Base-by-base conservation (phyloP, 208 protist genomes). In the Trypanosoma scelopori region DNA sequence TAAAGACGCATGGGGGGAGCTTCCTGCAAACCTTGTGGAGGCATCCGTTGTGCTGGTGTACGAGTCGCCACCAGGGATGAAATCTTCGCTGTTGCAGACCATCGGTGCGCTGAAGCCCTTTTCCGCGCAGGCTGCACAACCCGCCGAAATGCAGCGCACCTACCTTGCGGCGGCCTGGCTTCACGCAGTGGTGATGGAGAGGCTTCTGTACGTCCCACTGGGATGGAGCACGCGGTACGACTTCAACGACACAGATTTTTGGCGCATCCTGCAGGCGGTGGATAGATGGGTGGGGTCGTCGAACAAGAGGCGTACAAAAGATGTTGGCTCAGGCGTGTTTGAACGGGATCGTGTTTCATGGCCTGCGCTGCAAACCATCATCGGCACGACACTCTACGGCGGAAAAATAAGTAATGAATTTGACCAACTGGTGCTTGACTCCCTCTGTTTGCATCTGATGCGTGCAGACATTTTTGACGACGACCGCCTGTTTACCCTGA, bases 191-290 rank as follows among this genome's bases (percentile, higher is more conserved):
- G 83, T 99, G 39, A 90, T 97, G 70, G 98, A 99, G 78, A 87
- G 98, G 56, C 65, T 99, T 18, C 71, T 91, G 42, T 99, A 99
- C 71, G 78, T 92, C 60, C 98, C 98, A 20, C 64, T 99, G 7
- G 98, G 99, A 41, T 99, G 99, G 98, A 94, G 86, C 25, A 97
- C 99, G 82, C 56, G 55, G 5, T 99, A 99, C 84, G 98, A 99
- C 81, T 99, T 99, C 82, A 98, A 86, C 58, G 97, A 99, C 42
- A 89, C 89, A 13, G 98, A 99, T 78, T 91, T 98, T 45, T 78
- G 85, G 39, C 93, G 89, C 43, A 93, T 98, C 7, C 51, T 98
- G 13, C 85, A 97, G 32, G 86, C 94, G 7, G 77, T 99, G 25
- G 88, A 98, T 58, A 78, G 83, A 25, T 99, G 97, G 97, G 63